phyloP scores from a whole-genome alignment of 768 basidiomycete genomes.

The Thelephora aurantiotincta region DNA sequence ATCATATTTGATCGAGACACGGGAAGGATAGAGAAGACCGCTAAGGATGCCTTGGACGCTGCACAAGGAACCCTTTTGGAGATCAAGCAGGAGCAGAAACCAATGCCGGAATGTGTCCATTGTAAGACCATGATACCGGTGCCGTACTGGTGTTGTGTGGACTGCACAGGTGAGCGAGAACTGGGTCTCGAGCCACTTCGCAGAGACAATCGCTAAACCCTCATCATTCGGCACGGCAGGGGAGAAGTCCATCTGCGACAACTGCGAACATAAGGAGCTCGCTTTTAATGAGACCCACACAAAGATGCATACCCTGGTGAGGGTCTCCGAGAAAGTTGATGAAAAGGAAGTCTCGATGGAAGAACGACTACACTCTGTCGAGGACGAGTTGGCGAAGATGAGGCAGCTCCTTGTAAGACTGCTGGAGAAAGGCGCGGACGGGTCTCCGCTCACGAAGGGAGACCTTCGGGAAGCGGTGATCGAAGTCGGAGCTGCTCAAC shows the following conservation, averaged over 20 bases:
- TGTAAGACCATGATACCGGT: background rate
- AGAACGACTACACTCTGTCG: background rate
- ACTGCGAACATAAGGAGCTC: background rate
- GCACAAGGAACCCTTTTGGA: constrained; percentile 5
- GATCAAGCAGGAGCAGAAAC: constrained; percentile 1
- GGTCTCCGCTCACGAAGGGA: no score
- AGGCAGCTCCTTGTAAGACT: no score
- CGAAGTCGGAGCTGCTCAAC: no score
- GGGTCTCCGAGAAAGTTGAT: background rate
- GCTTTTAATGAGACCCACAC: background rate
- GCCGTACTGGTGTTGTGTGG: background rate
- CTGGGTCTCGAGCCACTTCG: background rate
- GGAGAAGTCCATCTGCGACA: background rate
- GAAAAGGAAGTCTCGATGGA: background rate
- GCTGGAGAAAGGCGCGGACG: no score
- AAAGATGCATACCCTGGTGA: background rate
- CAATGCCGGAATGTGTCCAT: background rate
- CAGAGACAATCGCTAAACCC: background rate
- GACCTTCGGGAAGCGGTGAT: no score
- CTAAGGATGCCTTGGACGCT: constrained; percentile 10
- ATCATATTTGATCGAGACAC: constrained; percentile 8
- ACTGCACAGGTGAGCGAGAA: background rate
- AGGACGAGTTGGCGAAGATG: background rate
- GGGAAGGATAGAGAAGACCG: constrained; percentile 11
- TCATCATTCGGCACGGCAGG: background rate